phyloP scores from a whole-genome alignment of 108 stramenopile genomes.

The Pseudonitzschia pungens region DNA sequence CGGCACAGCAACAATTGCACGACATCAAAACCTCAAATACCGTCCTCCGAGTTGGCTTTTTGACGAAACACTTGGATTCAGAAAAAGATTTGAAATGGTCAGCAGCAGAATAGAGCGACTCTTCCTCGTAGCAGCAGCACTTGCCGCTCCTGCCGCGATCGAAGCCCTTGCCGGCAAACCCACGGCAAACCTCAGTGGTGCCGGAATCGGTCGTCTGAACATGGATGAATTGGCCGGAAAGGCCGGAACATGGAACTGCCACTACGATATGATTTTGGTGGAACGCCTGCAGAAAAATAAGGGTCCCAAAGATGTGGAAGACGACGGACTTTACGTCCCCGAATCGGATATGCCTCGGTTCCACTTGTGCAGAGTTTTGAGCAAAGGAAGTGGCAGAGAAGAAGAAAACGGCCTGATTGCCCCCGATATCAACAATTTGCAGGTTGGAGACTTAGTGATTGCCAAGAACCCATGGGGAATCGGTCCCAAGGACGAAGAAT shows the following conservation, averaged over 20 bases:
- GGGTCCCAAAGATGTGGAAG: slow-evolving; percentile 25
- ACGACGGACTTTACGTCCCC: slow-evolving; percentile 72
- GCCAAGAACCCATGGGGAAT: slow-evolving; percentile 94
- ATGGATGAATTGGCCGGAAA: slow-evolving; percentile 47
- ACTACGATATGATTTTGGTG: slow-evolving; percentile 88
- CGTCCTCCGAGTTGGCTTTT: too few species aligned
- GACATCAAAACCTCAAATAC: not conserved
- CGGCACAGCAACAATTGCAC: too few species aligned
- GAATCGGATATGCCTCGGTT: slow-evolving; percentile 81
- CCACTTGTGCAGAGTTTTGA: slow-evolving; percentile 74
- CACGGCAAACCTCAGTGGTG: slow-evolving; percentile 41
- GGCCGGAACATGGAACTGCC: slow-evolving; percentile 46
- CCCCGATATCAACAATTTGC: slow-evolving; percentile 66
- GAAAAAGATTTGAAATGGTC: not conserved
- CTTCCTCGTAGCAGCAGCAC: not conserved
- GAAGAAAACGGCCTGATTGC: slow-evolving; percentile 82
- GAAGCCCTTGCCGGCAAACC: not conserved
- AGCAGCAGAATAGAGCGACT: slow-evolving; percentile 1
- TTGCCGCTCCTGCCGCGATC: not conserved
- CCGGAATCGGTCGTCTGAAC: slow-evolving; percentile 71
- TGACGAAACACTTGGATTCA: too few species aligned
- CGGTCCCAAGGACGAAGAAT: slow-evolving; percentile 90
- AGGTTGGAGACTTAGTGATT: slow-evolving; percentile 76
- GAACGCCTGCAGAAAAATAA: slow-evolving; percentile 77
- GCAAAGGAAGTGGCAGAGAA: slow-evolving; percentile 80